Percentiles rank a stretch among this genome's conserved stretches.
Evolutionary conservation across 352 stramenopile species (phyloP).

Genomic region (Phytophthora melonis): DNA sequence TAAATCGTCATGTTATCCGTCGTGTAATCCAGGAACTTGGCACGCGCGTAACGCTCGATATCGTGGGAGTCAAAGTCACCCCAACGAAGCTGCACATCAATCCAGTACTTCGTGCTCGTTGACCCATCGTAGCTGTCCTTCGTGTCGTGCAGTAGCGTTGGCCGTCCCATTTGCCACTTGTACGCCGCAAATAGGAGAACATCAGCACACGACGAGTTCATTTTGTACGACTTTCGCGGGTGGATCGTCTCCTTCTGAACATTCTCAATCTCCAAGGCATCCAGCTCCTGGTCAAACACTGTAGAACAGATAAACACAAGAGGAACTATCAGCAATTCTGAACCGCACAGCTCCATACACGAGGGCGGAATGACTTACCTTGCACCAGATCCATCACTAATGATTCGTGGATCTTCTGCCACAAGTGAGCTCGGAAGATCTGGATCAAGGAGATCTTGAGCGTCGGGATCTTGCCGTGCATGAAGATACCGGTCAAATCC

Average conservation of each 20-base stretch:
- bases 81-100: slow-evolving; percentile 99
- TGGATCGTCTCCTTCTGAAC: slow-evolving; percentile 99
- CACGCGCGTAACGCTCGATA: slow-evolving; percentile 98
- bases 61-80: slow-evolving; percentile 99
- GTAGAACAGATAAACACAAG: slow-evolving; percentile 56
- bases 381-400: slow-evolving; percentile 94
- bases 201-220: slow-evolving; percentile 99
- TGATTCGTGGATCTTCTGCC: slow-evolving; percentile 99
- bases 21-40: slow-evolving; percentile 99
- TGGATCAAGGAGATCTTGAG: slow-evolving; percentile 99
- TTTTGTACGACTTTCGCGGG: slow-evolving; percentile 99
- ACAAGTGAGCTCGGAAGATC: slow-evolving; percentile 99
- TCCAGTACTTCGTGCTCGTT: slow-evolving; percentile 99
- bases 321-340: slow-evolving; percentile 8
- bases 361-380: slow-evolving; percentile 16
- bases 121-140: slow-evolving; percentile 98
- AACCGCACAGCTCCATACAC: neutral
- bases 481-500: slow-evolving; percentile 99
- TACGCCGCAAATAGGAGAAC: slow-evolving; percentile 99
- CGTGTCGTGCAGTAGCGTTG: slow-evolving; percentile 90
- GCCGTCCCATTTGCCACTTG: slow-evolving; percentile 96
- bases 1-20: slow-evolving; percentile 99
- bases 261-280: slow-evolving; percentile 99
- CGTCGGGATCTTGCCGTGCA: slow-evolving; percentile 99
- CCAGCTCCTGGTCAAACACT: slow-evolving; percentile 99